These are phyloP conservation scores for Candida loeiensis DNA, from an alignment of 805 yeast species.

Conservation along the genomic window DNA sequence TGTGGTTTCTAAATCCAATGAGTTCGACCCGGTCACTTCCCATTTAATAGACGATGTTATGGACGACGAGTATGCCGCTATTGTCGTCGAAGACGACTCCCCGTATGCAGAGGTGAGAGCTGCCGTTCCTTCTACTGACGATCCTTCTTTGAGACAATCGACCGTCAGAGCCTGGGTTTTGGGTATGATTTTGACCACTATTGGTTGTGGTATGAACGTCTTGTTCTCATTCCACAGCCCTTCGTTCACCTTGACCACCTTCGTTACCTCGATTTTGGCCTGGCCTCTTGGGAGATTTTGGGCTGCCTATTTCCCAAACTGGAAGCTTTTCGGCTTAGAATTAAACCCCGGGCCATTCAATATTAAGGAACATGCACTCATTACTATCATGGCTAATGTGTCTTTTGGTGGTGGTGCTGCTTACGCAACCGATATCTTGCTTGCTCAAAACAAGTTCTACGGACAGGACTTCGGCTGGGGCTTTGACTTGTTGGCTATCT, in stretches of 20 bases:
- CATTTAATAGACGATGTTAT: slow-evolving; percentile 19
- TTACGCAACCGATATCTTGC: slow-evolving; percentile 54
- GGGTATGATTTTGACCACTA: slow-evolving; percentile 47
- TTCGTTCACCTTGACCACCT: slow-evolving; percentile 44
- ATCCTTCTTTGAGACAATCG: slow-evolving; percentile 45
- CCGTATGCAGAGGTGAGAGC: slow-evolving; percentile 70
- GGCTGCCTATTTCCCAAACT: slow-evolving; percentile 36
- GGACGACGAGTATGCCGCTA: slow-evolving; percentile 39
- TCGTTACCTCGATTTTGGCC: slow-evolving; percentile 57
- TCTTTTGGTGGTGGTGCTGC: slow-evolving; percentile 44
- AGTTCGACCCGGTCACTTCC: slow-evolving; percentile 33
- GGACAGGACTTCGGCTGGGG: slow-evolving; percentile 47
- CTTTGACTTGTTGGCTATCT: slow-evolving; percentile 47
- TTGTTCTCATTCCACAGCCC: slow-evolving; percentile 60
- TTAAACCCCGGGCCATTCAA: slow-evolving; percentile 63
- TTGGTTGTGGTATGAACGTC: slow-evolving; percentile 58
- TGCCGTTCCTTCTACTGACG: slow-evolving; percentile 52
- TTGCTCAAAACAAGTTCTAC: slow-evolving; percentile 51
- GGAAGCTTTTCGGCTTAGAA: slow-evolving; percentile 28
- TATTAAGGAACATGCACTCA: slow-evolving; percentile 57
- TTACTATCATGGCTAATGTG: slow-evolving; percentile 51
- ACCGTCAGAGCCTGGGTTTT: slow-evolving; percentile 55
- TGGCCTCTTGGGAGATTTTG: slow-evolving; percentile 57
- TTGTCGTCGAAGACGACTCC: slow-evolving; percentile 41
- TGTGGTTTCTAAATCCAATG: slow-evolving; percentile 21